Percentiles rank a stretch among this genome's conserved stretches.
phyloP scores from a whole-genome alignment of 768 basidiomycete species.

The Trametes elegans region DNA sequence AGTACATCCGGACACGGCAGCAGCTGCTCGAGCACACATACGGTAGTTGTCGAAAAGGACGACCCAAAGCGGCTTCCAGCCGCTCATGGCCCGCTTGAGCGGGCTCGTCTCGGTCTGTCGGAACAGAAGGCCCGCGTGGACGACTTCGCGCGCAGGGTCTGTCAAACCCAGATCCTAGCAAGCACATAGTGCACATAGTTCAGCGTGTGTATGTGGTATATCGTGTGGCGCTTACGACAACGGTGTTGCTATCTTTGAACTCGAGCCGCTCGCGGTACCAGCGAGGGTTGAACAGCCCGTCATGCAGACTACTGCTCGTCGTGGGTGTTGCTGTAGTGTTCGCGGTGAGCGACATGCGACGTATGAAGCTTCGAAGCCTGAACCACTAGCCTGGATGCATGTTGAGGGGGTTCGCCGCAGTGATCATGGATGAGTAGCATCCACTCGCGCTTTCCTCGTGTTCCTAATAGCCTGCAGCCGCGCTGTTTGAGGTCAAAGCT shows the following conservation, averaged over 20 bases:
- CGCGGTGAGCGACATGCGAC: no score
- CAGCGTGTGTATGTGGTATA: background rate
- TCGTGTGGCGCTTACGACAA: background rate
- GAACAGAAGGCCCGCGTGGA: conserved; percentile 12
- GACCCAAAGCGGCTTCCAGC: conserved; percentile 19
- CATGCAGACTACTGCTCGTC: no score
- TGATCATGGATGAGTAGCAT: no score
- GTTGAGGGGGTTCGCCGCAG: no score
- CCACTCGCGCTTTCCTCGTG: no score
- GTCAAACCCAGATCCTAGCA: conserved; percentile 7
- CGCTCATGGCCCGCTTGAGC: conserved; percentile 11
- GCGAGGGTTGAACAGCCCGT: background rate
- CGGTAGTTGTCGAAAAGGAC: conserved; percentile 17
- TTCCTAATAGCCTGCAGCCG: no score
- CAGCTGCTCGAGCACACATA: background rate
- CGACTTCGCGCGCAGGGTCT: conserved; percentile 2
- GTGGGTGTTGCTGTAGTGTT: no score
- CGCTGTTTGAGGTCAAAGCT: no score
- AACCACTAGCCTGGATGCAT: no score
- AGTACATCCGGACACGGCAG: background rate
- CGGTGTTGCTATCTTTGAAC: conserved; percentile 1
- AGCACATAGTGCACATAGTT: no score
- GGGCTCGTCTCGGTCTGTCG: conserved; percentile 14
- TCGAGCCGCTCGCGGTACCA: conserved; percentile 7
- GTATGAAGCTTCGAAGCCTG: no score